Conservation (phyloP, 129 eudicot genomes). For the Dittrichia graveolens region DNA sequence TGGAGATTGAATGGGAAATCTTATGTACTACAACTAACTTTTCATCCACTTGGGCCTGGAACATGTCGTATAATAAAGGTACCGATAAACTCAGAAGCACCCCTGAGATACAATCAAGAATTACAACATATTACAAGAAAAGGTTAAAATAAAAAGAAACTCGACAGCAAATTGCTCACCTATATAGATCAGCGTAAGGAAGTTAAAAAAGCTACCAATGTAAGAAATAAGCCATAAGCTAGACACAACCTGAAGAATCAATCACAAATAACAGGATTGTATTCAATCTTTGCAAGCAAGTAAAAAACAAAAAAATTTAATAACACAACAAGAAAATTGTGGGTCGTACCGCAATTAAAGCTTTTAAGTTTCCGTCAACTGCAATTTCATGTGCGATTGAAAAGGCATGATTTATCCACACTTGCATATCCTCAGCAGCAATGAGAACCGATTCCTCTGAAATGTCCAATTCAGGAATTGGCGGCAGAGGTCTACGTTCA, state of each 20-base stretch:
- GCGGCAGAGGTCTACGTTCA: constrained; percentile 80
- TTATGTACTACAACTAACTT: constrained; percentile 47
- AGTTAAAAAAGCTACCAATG: constrained; percentile 78
- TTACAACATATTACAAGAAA: background rate
- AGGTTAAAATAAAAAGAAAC: too few relatives aligned
- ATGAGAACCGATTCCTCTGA: constrained; percentile 63
- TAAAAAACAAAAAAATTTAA: background rate
- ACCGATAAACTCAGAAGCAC: constrained; percentile 71
- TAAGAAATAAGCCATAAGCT: constrained; percentile 68
- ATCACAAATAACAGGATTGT: background rate
- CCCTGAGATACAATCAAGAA: constrained; percentile 44
- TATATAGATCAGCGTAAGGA: constrained; percentile 72
- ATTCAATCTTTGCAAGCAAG: constrained; percentile 8
- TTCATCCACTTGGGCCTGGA: constrained; percentile 70
- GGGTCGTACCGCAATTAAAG: constrained; percentile 54
- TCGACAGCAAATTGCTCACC: constrained; percentile 50
- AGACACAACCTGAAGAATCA: constrained; percentile 61
- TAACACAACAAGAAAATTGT: background rate
- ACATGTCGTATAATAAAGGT: constrained; percentile 70
- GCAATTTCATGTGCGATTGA: constrained; percentile 71
- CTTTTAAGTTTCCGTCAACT: constrained; percentile 61
- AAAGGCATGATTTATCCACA: constrained; percentile 60
- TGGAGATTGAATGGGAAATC: constrained; percentile 41
- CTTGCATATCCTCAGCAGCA: constrained; percentile 63
- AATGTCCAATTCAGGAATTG: constrained; percentile 78